Conservation (phyloP, 202 grass and related monocot genomes). For the Panicum virgatum region DNA sequence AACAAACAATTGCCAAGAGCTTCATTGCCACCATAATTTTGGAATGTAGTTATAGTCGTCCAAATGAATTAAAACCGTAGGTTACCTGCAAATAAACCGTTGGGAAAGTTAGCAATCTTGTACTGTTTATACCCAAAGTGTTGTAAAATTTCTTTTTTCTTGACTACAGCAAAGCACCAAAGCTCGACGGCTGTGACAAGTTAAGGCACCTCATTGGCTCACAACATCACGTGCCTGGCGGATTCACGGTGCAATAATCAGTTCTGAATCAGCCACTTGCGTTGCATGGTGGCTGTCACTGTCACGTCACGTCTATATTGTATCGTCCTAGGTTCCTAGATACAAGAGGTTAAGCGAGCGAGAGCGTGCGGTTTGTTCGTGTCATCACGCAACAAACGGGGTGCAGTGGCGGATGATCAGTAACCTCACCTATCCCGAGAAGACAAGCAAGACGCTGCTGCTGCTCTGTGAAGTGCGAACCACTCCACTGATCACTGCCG, state of each 20-base stretch:
- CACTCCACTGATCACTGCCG: constrained; percentile 46
- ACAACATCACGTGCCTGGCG: neutral
- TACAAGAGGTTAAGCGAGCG: neutral
- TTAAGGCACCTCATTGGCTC: neutral
- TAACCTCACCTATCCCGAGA: neutral
- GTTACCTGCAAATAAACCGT: too few species aligned
- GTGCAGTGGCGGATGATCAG: neutral
- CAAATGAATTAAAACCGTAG: too few species aligned
- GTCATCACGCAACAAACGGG: neutral
- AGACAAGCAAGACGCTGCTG: neutral
- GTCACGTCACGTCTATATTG: neutral
- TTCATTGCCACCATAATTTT: too few species aligned
- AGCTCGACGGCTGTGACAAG: neutral
- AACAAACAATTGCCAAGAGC: too few species aligned
- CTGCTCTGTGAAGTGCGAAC: constrained; percentile 20
- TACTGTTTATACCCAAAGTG: too few species aligned
- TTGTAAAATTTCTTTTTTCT: too few species aligned
- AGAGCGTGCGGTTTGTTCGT: neutral
- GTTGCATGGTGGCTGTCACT: neutral
- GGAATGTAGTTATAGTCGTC: too few species aligned
- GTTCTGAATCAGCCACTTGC: neutral
- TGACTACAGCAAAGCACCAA: too few species aligned
- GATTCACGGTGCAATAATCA: neutral
- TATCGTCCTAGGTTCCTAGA: neutral
- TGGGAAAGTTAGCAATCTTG: too few species aligned